These are phyloP conservation scores for Hydnum rufescens DNA, from an alignment of 768 basidiomycete genomes.

Conservation along the genomic window DNA sequence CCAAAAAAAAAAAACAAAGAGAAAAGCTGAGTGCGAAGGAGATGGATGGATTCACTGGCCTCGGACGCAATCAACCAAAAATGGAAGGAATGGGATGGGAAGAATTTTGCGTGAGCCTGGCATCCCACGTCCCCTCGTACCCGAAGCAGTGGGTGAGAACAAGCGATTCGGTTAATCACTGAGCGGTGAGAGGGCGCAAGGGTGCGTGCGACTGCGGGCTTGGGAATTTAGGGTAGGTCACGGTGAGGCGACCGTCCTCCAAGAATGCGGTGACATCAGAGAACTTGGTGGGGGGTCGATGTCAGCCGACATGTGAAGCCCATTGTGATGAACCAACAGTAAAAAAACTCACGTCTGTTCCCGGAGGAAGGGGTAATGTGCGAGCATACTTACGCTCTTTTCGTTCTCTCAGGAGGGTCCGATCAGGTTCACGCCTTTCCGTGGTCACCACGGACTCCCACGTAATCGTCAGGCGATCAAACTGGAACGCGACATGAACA, in stretches of 20 bases:
- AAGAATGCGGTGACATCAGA: slow-evolving; percentile 9
- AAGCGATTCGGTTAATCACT: too few relatives aligned
- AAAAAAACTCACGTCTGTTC: slow-evolving; percentile 4
- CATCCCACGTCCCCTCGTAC: too few relatives aligned
- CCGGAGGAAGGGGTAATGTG: slow-evolving; percentile 6
- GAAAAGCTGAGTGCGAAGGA: too few relatives aligned
- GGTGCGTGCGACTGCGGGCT: neutral
- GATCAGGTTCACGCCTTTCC: slow-evolving; percentile 4
- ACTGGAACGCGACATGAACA: slow-evolving; percentile 6
- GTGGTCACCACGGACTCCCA: slow-evolving; percentile 5
- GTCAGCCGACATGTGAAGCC: neutral
- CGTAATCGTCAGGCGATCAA: slow-evolving; percentile 4
- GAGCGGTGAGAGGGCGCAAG: too few relatives aligned
- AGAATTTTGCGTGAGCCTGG: too few relatives aligned
- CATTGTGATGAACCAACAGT: neutral
- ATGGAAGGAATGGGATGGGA: too few relatives aligned
- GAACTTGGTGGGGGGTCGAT: slow-evolving; percentile 1
- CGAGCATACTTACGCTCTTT: slow-evolving; percentile 9
- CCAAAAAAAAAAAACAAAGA: too few relatives aligned
- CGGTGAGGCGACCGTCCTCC: slow-evolving; percentile 7
- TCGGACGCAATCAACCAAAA: too few relatives aligned
- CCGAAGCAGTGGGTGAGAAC: too few relatives aligned
- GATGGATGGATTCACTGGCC: too few relatives aligned
- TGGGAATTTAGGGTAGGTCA: slow-evolving; percentile 7
- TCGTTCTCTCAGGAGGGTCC: slow-evolving; percentile 8